Conservation (phyloP, 805 yeast genomes). For the Yamadazyma akitaensis region DNA sequence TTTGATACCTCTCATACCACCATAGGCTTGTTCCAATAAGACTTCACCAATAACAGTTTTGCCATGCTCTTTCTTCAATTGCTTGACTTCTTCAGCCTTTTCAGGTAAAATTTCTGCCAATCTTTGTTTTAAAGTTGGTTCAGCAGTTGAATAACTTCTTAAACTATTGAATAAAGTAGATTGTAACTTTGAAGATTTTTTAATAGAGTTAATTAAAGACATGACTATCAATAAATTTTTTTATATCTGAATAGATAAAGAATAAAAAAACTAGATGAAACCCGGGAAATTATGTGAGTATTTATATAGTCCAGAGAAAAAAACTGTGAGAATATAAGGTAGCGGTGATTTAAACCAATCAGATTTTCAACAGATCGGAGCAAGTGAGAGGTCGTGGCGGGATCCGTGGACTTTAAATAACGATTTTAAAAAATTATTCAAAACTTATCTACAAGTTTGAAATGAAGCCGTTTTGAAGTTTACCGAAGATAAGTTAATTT, state of each 20-base stretch:
- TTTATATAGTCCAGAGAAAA: slow-evolving; percentile 2
- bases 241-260: background rate
- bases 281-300: slow-evolving; percentile 3
- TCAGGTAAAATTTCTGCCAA: slow-evolving; percentile 90
- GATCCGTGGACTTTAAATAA: slow-evolving; percentile 1
- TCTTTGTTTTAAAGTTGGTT: slow-evolving; percentile 81
- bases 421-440: background rate
- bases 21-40: slow-evolving; percentile 46
- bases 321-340: background rate
- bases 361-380: slow-evolving; percentile 9
- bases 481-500: background rate
- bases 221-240: slow-evolving; percentile 1
- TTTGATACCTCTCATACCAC: slow-evolving; percentile 80
- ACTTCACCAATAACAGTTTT: slow-evolving; percentile 57
- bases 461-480: too few relatives aligned
- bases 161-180: slow-evolving; percentile 10
- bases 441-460: too few relatives aligned
- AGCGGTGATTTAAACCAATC: slow-evolving; percentile 9
- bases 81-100: slow-evolving; percentile 86
- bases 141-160: slow-evolving; percentile 33
- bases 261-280: background rate
- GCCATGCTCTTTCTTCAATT: slow-evolving; percentile 88
- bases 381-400: slow-evolving; percentile 8
- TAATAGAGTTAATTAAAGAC: slow-evolving; percentile 9
- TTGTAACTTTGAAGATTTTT: slow-evolving; percentile 8